These are phyloP conservation scores for Paxillus rubicundulus DNA, from an alignment of 768 basidiomycete species.

Conservation along the genomic window DNA sequence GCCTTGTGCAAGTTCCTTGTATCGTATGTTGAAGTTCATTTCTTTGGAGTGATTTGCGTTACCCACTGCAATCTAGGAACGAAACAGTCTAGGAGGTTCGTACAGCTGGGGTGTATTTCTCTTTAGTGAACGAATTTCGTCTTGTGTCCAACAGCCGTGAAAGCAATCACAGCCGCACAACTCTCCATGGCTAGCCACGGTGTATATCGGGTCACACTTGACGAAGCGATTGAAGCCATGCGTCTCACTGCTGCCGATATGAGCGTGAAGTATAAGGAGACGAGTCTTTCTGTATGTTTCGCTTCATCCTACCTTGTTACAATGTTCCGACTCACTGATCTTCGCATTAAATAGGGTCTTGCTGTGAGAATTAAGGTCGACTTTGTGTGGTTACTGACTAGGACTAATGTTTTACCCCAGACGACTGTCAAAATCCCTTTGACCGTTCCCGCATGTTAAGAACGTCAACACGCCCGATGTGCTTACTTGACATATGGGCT, in stretches of 20 bases:
- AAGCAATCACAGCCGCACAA: slow-evolving; percentile 92
- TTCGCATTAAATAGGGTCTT: slow-evolving; percentile 42
- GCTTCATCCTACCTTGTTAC: neutral
- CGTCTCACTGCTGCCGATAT: slow-evolving; percentile 89
- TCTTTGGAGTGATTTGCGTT: neutral
- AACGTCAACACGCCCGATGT: neutral
- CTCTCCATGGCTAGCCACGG: slow-evolving; percentile 91
- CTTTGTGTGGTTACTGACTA: slow-evolving; percentile 8
- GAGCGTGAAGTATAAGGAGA: slow-evolving; percentile 96
- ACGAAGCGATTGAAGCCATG: slow-evolving; percentile 97
- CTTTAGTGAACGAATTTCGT: slow-evolving; percentile 1
- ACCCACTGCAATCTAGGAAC: slow-evolving; percentile 47
- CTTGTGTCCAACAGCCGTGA: slow-evolving; percentile 59
- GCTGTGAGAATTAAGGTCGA: slow-evolving; percentile 42
- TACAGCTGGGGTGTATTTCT: slow-evolving; percentile 1
- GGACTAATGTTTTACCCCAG: slow-evolving; percentile 32
- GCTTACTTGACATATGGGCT: neutral
- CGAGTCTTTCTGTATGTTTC: slow-evolving; percentile 75
- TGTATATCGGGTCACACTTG: slow-evolving; percentile 81
- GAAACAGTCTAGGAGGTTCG: slow-evolving; percentile 82
- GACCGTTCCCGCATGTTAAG: slow-evolving; percentile 77
- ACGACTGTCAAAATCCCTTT: slow-evolving; percentile 81
- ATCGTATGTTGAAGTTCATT: slow-evolving; percentile 51
- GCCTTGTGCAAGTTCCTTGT: slow-evolving; percentile 92
- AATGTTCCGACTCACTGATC: neutral